Base-by-base conservation (phyloP, 2,329 filamentous ascomycete genomes). In the Cladosporium sp. region DNA sequence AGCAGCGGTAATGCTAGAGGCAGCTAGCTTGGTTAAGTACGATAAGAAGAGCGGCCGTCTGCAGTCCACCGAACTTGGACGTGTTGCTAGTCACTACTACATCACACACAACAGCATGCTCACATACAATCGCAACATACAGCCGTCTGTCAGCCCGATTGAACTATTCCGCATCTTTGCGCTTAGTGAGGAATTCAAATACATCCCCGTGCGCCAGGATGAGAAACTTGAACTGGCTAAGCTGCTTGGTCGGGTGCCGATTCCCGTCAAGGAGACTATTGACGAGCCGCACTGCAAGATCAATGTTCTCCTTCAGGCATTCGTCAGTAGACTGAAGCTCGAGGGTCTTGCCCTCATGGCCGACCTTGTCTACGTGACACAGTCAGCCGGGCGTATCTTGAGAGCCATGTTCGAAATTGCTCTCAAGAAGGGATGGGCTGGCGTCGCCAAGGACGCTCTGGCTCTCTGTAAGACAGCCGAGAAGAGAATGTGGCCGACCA, bases 401-500 rank as follows among this genome's bases (percentile, higher is more conserved):
- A 89, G 95, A 65, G 95, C 95, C 0, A 90, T 99, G 59, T 99
- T 98, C 71, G 96, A 99, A 80, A 98, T 99, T 64, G 90, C 91
- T n/a, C 81, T 99, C 70, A 96, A 94, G 81, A 97, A 97, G 79
- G 94, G 94, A 37, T 99, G 94, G 94, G 88, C 95, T 0, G 90
- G 89, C 18, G 95, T 98, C 3, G 92, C 95, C 10, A 97, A 95
- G 81, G 92, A 91, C 68, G 93, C 95, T 0, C 83, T 99, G 50
- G 92, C 97, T 72, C 85, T 99, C 62, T 99, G 96, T 81, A 99
- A 99, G 82, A 98, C 97, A 92, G 95, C 94, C 0, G 95, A 99
- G 82, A 97, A 97, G 84, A 87, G 96, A 59, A 99, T 99, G 96
- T 99, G 95, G 95, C 93, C 94, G 16, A 98, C 94, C 6, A 99